Conservation (phyloP, 2,329 filamentous ascomycete genomes). For the Aciculosporium take region DNA sequence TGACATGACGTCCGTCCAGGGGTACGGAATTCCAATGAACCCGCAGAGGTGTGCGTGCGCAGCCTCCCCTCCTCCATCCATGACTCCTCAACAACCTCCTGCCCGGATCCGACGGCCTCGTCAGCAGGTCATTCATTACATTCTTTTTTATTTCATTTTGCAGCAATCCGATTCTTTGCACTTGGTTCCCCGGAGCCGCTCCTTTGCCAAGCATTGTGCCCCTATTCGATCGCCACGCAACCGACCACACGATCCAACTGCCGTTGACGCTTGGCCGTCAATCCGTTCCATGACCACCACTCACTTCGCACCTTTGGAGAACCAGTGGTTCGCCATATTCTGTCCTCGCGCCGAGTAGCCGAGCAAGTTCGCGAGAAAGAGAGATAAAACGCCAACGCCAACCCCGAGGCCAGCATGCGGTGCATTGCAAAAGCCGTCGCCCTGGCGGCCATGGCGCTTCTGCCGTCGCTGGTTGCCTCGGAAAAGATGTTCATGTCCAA, state of each 20-base stretch:
- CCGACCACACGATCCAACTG: not conserved
- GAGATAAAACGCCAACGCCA: not conserved
- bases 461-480: conserved; percentile 4
- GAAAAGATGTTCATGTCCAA: conserved; percentile 26
- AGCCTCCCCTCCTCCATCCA: no score
- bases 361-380: not conserved
- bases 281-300: not conserved
- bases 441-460: conserved; percentile 3
- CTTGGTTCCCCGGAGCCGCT: no score
- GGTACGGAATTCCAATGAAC: no score
- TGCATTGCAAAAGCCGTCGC: not conserved
- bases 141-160: no score
- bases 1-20: no score
- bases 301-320: not conserved
- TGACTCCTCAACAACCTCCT: no score
- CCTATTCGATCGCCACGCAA: no score
- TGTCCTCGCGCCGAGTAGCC: not conserved
- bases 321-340: not conserved
- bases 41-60: no score
- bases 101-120: no score
- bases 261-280: not conserved
- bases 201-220: no score
- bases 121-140: no score
- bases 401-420: conserved; percentile 4
- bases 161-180: no score